Percentiles rank a stretch among this genome's conserved stretches.
Conservation (phyloP, 2,329 filamentous ascomycete genomes). For the Xylaria sp. region DNA sequence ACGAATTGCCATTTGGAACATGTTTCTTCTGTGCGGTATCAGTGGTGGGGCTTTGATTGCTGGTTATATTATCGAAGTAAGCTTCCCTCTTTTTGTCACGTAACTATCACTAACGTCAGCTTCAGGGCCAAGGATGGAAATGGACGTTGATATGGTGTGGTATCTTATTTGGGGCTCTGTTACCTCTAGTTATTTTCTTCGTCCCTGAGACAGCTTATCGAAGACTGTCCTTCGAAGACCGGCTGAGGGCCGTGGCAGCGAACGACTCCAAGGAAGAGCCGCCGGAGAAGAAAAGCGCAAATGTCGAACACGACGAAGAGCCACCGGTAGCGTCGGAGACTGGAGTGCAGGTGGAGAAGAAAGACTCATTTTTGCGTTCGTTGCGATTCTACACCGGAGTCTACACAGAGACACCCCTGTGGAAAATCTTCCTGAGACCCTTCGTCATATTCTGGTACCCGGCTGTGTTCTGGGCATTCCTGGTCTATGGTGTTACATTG, state of each 20-base stretch:
- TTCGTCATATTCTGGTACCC: conserved; percentile 57
- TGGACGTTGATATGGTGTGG: conserved; percentile 55
- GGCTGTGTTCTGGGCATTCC: conserved; percentile 55
- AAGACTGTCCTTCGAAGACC: conserved; percentile 38
- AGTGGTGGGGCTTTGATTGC: conserved; percentile 49
- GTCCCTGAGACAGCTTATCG: conserved; percentile 58
- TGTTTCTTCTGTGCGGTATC: conserved; percentile 49
- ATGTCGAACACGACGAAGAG: conserved; percentile 27
- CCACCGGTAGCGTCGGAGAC: conserved; percentile 22
- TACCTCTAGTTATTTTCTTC: conserved; percentile 52
- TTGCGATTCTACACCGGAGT: conserved; percentile 45
- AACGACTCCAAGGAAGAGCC: conserved; percentile 27
- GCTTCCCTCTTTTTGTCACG: neutral
- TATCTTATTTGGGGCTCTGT: conserved; percentile 51
- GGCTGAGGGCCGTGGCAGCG: conserved; percentile 13
- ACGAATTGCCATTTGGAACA: conserved; percentile 49
- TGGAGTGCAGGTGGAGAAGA: conserved; percentile 37
- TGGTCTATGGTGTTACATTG: conserved; percentile 52
- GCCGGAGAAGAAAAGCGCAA: conserved; percentile 32
- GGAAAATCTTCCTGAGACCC: conserved; percentile 50
- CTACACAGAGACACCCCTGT: conserved; percentile 46
- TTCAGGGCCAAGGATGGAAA: conserved; percentile 46
- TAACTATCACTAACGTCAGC: conserved; percentile 12
- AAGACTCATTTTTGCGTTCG: conserved; percentile 42
- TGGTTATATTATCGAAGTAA: conserved; percentile 48